Base-by-base conservation (phyloP, 495 filamentous ascomycete genomes). In the Aspergillus biplanus region DNA sequence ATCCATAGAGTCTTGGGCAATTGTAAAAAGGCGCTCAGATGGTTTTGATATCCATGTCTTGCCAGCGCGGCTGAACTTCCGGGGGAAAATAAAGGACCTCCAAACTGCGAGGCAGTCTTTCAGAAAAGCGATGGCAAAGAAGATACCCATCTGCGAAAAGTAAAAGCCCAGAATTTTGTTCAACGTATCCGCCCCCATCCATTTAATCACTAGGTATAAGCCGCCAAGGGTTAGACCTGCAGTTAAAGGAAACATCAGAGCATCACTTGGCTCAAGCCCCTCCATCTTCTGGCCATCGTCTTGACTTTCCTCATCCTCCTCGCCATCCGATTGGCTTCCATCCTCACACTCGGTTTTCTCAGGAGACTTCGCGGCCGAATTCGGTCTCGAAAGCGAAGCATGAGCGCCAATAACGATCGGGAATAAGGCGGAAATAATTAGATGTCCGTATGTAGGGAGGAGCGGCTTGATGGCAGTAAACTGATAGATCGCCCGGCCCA, bases 201-300 rank as follows among this genome's bases (percentile, higher is more conserved):
- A 96, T 68, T 96, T 92, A 71, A 98, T 92, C 56, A 97, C 80
- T 68, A 93, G 86, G 75, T 97, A 98, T 12, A 99, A 81, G 0
- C 86, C 88, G 33, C 88, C 81, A 9, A 99, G 85, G 0, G 88
- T 85, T 3, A 77, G 62, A 6, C 88, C 95, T 8, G 92, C 94
- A 37, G 90, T 75, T n/a, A 97, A 65, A 7, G 95, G 95, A 55
- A 97, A 89, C 74, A 95, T 79, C 65, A 98, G 81, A 35, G 92
- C 95, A 77, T 98, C 95, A 0, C 85, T 88, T 4, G 92, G 89
- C 18, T 81, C 78, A 35, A 99, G 75, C 2, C 90, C 91, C 65
- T 97, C 92, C 75, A 91, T 86, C 56, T 84, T 85, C 59, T 85
- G 79, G 27, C 71, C 65, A 18, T 70, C 60, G 5, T 76, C 72